Percentiles rank a stretch among this genome's conserved stretches.
Evolutionary conservation across 2,329 filamentous ascomycete species (phyloP).

Genomic region (Metarhizium humberi): DNA sequence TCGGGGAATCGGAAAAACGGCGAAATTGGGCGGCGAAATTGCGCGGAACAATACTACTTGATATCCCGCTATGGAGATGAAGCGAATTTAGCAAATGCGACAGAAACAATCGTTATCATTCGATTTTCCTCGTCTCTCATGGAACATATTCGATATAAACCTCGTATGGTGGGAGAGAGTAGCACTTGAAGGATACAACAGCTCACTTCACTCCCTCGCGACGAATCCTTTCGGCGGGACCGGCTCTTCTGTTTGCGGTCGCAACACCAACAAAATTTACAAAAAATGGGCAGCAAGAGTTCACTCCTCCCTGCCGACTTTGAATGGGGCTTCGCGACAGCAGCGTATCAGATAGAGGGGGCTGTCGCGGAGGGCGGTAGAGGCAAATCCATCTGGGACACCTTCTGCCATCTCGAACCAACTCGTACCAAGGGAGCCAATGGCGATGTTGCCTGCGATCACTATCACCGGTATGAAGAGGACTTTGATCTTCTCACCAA

Average conservation of each 20-base stretch:
- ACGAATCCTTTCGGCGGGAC: not conserved
- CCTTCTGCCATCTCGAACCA: slow-evolving; percentile 29
- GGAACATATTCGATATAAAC: no score
- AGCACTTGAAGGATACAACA: not conserved
- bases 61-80: not conserved
- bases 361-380: slow-evolving; percentile 30
- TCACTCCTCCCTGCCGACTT: slow-evolving; percentile 25
- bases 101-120: not conserved
- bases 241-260: not conserved
- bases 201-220: not conserved
- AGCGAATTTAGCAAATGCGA: not conserved
- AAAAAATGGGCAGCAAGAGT: slow-evolving; percentile 5
- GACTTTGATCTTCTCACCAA: slow-evolving; percentile 52
- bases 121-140: not conserved
- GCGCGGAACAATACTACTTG: not conserved
- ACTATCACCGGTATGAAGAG: slow-evolving; percentile 33
- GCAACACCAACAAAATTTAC: not conserved
- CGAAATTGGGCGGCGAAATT: not conserved
- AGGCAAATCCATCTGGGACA: slow-evolving; percentile 34
- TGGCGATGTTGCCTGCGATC: slow-evolving; percentile 38
- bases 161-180: no score
- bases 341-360: slow-evolving; percentile 36
- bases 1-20: not conserved
- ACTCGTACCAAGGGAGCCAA: slow-evolving; percentile 29
- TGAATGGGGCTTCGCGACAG: slow-evolving; percentile 31